Evolutionary conservation across 1,139 yeast genomes (phyloP).

Genomic region (Spencermartinsiella ligniputridi): DNA sequence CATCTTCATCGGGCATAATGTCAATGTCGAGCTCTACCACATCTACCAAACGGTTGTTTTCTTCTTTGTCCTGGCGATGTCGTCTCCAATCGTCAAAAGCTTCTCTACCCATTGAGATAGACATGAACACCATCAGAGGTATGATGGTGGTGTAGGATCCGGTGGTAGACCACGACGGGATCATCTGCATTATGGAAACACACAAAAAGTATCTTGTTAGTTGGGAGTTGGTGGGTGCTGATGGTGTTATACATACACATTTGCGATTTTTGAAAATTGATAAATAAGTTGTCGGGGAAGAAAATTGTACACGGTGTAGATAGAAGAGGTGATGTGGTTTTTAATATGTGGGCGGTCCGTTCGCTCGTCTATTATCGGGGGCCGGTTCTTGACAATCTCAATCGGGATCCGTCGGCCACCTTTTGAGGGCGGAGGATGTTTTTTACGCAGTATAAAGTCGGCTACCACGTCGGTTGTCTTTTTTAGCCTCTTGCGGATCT

Average conservation of each 20-base stretch:
- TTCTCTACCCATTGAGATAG: constrained; percentile 89
- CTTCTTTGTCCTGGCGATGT: constrained; percentile 79
- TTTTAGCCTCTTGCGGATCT: constrained; percentile 9
- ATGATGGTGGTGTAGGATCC: constrained; percentile 94
- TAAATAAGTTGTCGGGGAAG: constrained; percentile 84
- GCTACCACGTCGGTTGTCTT: constrained; percentile 8
- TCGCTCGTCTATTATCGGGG: constrained; percentile 57
- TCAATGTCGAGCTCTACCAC: constrained; percentile 31
- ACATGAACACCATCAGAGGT: constrained; percentile 79
- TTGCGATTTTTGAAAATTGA: constrained; percentile 90
- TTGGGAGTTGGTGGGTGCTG: background rate
- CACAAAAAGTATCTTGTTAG: constrained; percentile 53
- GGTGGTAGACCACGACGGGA: constrained; percentile 96
- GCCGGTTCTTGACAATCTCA: constrained; percentile 28
- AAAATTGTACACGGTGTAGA: constrained; percentile 76
- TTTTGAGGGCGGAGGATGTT: constrained; percentile 48
- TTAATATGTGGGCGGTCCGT: constrained; percentile 56
- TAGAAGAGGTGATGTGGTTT: constrained; percentile 79
- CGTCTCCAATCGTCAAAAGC: constrained; percentile 91
- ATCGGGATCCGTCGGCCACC: constrained; percentile 79
- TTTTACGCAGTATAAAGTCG: constrained; percentile 41
- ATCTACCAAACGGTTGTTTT: constrained; percentile 59
- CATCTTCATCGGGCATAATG: constrained; percentile 1
- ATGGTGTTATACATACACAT: constrained; percentile 40
- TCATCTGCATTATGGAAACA: constrained; percentile 90